Evolutionary conservation across 2,329 filamentous ascomycete genomes (phyloP).

Genomic region (Epichloe typhina): DNA sequence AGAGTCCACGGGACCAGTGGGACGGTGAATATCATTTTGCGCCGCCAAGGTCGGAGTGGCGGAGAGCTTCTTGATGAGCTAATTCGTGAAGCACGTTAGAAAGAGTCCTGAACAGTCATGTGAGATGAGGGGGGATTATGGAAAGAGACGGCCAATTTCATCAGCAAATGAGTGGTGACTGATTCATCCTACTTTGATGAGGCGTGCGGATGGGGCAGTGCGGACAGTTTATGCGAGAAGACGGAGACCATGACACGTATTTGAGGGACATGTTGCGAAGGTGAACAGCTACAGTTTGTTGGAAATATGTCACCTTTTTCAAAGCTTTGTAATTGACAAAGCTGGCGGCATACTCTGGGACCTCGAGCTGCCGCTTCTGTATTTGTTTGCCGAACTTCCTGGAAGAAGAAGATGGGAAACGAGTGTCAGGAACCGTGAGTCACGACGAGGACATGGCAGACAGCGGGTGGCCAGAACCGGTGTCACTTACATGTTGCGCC

Average conservation of each 20-base stretch:
- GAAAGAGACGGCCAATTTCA: background rate
- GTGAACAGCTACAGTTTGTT: background rate
- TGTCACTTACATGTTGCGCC: constrained; percentile 23
- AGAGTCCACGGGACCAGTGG: constrained; percentile 48
- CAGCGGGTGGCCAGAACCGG: background rate
- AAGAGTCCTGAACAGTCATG: background rate
- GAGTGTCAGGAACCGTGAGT: constrained; percentile 4
- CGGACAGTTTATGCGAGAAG: background rate
- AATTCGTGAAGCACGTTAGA: constrained; percentile 13
- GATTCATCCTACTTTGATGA: background rate
- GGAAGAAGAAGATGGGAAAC: constrained; percentile 7
- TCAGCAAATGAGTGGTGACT: background rate
- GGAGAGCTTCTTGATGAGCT: constrained; percentile 98
- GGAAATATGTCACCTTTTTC: constrained; percentile 61
- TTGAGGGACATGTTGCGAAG: background rate
- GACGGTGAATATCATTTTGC: constrained; percentile 49
- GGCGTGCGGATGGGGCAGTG: background rate
- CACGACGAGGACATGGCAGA: background rate
- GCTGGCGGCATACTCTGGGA: constrained; percentile 96
- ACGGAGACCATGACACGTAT: background rate
- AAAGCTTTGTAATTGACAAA: constrained; percentile 99
- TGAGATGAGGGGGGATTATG: background rate
- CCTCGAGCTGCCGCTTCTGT: constrained; percentile 96
- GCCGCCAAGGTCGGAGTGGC: constrained; percentile 74
- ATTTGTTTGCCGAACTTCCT: constrained; percentile 99